Evolutionary conservation across 116 monocot species (phyloP).

Genomic region (Papilionanthe hybrid): DNA sequence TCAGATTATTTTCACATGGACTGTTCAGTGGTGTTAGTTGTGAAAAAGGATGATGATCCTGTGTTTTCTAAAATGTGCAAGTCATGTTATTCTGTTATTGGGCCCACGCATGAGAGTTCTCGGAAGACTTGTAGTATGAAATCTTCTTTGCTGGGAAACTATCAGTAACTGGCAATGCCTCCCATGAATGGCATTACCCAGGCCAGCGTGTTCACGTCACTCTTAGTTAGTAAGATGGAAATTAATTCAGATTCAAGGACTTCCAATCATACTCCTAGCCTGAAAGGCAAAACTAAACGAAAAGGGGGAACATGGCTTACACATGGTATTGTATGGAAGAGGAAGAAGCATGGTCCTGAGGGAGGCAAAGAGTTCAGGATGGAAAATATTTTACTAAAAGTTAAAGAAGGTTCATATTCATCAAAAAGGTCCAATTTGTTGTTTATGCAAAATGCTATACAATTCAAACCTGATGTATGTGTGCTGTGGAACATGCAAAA

Average conservation of each 20-base stretch:
- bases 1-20: constrained; percentile 69
- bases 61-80: constrained; percentile 37
- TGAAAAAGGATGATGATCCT: constrained; percentile 14
- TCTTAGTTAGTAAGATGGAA: constrained; percentile 3
- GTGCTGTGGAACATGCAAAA: constrained; percentile 58
- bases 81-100: constrained; percentile 32
- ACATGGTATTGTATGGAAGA: constrained; percentile 71
- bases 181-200: constrained; percentile 9
- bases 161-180: constrained; percentile 1
- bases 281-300: constrained; percentile 21
- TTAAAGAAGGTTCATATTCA: constrained; percentile 20
- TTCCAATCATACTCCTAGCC: constrained; percentile 5
- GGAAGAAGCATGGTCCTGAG: constrained; percentile 29
- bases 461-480: constrained; percentile 58
- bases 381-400: constrained; percentile 48
- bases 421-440: constrained; percentile 34
- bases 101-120: constrained; percentile 8
- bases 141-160: constrained; percentile 7
- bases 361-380: constrained; percentile 44
- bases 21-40: constrained; percentile 31
- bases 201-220: constrained; percentile 1
- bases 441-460: constrained; percentile 53
- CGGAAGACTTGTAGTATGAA: neutral
- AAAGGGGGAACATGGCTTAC: constrained; percentile 3
- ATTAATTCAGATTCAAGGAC: constrained; percentile 12